Evolutionary conservation across 495 filamentous ascomycete species (phyloP), one percentile per base, ranked within the genome.

Genomic region (Hyaloscypha finlandica): DNA sequence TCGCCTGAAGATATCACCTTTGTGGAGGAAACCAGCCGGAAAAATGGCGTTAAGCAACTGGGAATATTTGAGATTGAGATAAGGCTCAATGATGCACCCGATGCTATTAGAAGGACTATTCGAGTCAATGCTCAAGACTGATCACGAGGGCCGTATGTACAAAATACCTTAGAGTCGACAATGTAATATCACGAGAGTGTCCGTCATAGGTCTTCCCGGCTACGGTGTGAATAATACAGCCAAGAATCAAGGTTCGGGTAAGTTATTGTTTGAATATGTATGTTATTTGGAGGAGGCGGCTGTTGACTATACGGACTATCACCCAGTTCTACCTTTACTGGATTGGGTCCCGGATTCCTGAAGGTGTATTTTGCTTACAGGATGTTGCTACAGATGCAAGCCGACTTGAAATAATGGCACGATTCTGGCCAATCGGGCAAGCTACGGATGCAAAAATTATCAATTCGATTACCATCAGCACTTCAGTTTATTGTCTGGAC

Each of bases 1-100:
- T 68, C 66, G 0, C 76, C 85, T 12, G 83, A 85, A 61, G 80
- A 89, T 53, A 74, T 89, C 25, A 66, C 65, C 6, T 88, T 89
- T 68, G 66, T 83, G 61, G 74, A 71, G 65, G 39, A 35, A 68
- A 52, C 65, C 75, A 70, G 59, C 30, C 78, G 78, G 20, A 71
- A 71, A 42, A 77, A 82, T 66, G 75, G 80, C 68, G 74, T 89
- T 20, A 88, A 88, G 77, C 73, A 77, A 37, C 69, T 89, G 6
- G 86, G 86, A 16, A 73, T 80, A 22, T 88, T 82, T 65, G 72
- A 77, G 42, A 77, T 88, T 59, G 83, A 86, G 68, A 81, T 89
- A 42, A 74, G 68, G 59, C 69, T 86, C 52, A 84, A 81, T 57
- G 87, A 84, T 3, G 80, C 77, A 19, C 74, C 69, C 5, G 66